Evolutionary conservation across 2,329 filamentous ascomycete species (phyloP).

Genomic region (Epichloe sibirici): DNA sequence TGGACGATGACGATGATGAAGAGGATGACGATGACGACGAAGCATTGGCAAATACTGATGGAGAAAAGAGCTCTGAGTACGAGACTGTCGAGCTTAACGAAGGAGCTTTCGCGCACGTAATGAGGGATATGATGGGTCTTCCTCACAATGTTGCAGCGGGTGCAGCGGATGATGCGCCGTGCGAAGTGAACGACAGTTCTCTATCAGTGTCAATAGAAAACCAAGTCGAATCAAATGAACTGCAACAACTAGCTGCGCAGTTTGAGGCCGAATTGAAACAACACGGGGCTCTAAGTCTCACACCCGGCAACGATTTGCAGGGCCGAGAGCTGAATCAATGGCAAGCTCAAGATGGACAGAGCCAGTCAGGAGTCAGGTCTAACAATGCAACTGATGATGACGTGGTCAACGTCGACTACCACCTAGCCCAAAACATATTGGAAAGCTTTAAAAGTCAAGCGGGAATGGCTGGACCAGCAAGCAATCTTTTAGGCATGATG

Average conservation of each 20-base stretch:
- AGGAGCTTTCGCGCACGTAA: conserved; percentile 71
- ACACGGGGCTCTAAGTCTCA: conserved; percentile 25
- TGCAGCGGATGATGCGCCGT: background rate
- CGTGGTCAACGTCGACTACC: conserved; percentile 69
- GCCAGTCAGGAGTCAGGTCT: conserved; percentile 8
- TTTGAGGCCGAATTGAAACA: conserved; percentile 56
- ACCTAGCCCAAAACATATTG: conserved; percentile 78
- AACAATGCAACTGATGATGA: conserved; percentile 40
- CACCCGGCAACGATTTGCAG: conserved; percentile 22
- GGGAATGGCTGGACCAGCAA: conserved; percentile 72
- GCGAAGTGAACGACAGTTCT: background rate
- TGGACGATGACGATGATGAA: conserved; percentile 49
- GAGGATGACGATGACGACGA: conserved; percentile 41
- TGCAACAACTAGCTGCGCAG: conserved; percentile 50
- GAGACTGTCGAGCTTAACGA: conserved; percentile 74
- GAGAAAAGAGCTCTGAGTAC: conserved; percentile 42
- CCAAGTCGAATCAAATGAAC: background rate
- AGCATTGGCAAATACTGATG: conserved; percentile 31
- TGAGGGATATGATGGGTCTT: conserved; percentile 82
- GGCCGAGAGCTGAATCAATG: background rate
- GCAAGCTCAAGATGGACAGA: conserved; percentile 7
- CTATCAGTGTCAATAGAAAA: background rate
- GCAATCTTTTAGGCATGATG: conserved; percentile 80
- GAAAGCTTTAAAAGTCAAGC: conserved; percentile 88
- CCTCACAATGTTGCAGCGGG: conserved; percentile 14